Evolutionary conservation across 768 basidiomycete species (phyloP), one percentile per base, ranked within the genome.

Genomic region (Trametes villosa): DNA sequence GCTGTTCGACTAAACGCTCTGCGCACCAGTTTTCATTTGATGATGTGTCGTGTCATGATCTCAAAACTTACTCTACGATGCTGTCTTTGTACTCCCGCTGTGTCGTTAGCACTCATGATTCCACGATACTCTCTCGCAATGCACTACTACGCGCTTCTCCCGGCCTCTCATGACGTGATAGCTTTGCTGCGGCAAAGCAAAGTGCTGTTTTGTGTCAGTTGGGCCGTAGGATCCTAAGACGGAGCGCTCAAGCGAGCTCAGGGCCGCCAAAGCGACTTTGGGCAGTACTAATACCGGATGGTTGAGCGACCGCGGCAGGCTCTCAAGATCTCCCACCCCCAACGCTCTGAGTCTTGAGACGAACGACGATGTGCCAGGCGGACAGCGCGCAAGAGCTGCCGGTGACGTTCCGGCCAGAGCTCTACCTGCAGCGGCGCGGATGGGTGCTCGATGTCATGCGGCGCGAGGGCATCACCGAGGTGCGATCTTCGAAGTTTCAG

Each of bases 1-100:
- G 80, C 84, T 96, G 59, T 96, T 96, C 79, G 94, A 94, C 78
- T 95, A 87, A 74, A 50, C 40, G 17, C 41, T 26, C 26, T 45
- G 47, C 40, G 22, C 53, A 4, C 7, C 52, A 54, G 38, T 42
- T 34, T 36, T n/a, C 53, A 46, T 20, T 29, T 48, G 56, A 57
- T 58, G 57, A 53, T 54, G 61, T 58, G 40, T 63, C 57, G 57
- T 22, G 44, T 55, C 62, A 55, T 63, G 62, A 45, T 34, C 52
- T 26, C 52, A 53, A 63, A 63, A 63, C 24, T 24, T 54, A 59
- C 52, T 50, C 36, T 58, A 54, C 57, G 62, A 63, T 63, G 47
- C 62, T 58, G 61, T 62, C 52, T 47, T 41, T 63, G 62, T 63
- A 63, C 47, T 40, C 31, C 26, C 48, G 46, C 57, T 63, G 62